Evolutionary conservation across 2,329 filamentous ascomycete genomes (phyloP).

Genomic region (Chalaropsis ovoidea): DNA sequence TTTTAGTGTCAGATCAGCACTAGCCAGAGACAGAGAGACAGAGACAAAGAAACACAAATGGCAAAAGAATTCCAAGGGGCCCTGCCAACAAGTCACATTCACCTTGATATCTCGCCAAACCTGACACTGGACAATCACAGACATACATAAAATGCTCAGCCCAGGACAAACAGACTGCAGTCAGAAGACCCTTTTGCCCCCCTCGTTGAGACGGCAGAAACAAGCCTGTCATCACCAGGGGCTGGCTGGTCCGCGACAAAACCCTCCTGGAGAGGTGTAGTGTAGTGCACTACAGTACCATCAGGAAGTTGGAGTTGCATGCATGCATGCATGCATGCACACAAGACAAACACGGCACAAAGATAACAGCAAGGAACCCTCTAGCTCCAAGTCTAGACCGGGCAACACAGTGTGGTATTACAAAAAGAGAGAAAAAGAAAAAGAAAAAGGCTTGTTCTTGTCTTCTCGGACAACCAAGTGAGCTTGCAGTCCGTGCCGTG

Average conservation of each 20-base stretch:
- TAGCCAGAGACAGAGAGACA: neutral
- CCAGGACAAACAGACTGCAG: neutral
- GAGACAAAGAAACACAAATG: neutral
- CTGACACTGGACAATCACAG: neutral
- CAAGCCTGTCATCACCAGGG: neutral
- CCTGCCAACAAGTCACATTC: neutral
- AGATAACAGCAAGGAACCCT: neutral
- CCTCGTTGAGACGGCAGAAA: neutral
- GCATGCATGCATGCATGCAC: neutral
- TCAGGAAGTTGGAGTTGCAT: neutral
- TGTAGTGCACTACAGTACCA: neutral
- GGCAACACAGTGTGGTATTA: neutral
- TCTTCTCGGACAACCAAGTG: neutral
- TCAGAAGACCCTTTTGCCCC: neutral
- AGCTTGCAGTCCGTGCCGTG: neutral
- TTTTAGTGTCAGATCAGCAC: neutral
- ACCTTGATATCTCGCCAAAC: neutral
- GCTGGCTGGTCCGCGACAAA: no score
- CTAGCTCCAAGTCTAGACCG: neutral
- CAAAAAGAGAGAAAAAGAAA: neutral
- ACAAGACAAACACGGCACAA: neutral
- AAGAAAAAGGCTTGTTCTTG: no score
- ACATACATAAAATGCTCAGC: slow-evolving; percentile 5
- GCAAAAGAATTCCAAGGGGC: neutral
- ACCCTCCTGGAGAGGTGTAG: neutral